Evolutionary conservation across 176 grass and related monocot species (phyloP), one percentile per base, ranked within the genome.

Genomic region (Chloris gayana): DNA sequence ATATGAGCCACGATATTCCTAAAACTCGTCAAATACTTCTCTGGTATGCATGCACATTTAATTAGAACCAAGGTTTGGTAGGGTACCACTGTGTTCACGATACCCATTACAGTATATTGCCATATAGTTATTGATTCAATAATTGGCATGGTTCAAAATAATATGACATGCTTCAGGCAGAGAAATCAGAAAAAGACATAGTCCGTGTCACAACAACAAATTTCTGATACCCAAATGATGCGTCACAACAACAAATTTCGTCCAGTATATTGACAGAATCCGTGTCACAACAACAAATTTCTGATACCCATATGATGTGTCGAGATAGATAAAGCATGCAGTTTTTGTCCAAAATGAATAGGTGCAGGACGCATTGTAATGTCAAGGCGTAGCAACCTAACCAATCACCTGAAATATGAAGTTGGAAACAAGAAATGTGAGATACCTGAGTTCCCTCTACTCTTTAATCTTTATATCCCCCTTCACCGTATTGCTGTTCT

Each of bases 381-480:
- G 17, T 51, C 17, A 1, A 51, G 21, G 49, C 6, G 1, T 21
- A 51, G 49, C 49, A 51, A 21, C 46, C 14, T 22, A 54, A 54
- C 50, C 50, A 54, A 30, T 45, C 30, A 70, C 50, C 6, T 4
- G 14, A 7, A 27, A 15, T 27, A 27, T 10, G n/a, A 53, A 37
- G 59, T 25, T 39, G 32, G 7, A 57, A 41, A 78, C 2, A 58
- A 34, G 72, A 33, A 61, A 57, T 24, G 14, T 53, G 27, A 22
- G 19, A 27, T 69, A 77, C 63, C 88, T 88, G 65, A 82, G 59
- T 70, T 72, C 76, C 32, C 24, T 32, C 9, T 67, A 37, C 35
- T 37, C 4, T 37, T 37, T 37, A 37, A 37, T 54, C 41, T 35
- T 61, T 46, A 51, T 34, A 14, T 67, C 72, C 38, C 54, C 31